A percentile compares a stretch with the other conserved stretches of the same genome.
These are phyloP conservation scores for Phytophthora sojae DNA, from an alignment of 352 stramenopile species.

Conservation along the genomic window DNA sequence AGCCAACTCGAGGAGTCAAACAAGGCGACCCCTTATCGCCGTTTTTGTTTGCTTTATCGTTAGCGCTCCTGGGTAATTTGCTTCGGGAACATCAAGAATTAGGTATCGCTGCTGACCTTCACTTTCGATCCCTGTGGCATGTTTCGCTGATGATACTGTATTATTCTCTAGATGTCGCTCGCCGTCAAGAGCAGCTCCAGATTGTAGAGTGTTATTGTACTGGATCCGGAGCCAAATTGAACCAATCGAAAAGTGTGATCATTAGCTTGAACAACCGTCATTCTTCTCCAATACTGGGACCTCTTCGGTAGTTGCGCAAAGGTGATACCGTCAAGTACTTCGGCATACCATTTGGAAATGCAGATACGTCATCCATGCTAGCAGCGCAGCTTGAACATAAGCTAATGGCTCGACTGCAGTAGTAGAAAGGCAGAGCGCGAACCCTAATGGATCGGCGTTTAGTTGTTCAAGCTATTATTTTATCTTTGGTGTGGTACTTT, in stretches of 20 bases:
- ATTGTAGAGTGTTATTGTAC: slow-evolving; percentile 5
- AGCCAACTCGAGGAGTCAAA: not conserved
- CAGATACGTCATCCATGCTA: not conserved
- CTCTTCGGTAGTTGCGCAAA: not conserved
- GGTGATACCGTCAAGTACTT: slow-evolving; percentile 1
- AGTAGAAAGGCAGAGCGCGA: not conserved
- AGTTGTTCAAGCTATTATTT: slow-evolving; percentile 1
- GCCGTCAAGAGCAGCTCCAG: not conserved
- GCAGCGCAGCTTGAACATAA: slow-evolving; percentile 1
- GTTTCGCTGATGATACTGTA: slow-evolving; percentile 1
- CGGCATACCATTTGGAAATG: slow-evolving; percentile 3
- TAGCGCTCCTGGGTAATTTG: not conserved
- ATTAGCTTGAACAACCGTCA: slow-evolving; percentile 2
- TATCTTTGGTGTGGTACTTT: not conserved
- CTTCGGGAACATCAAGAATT: not conserved
- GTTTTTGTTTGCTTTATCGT: not conserved
- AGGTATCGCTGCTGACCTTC: not conserved
- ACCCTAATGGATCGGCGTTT: not conserved
- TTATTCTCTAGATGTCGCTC: not conserved
- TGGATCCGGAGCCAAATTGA: slow-evolving; percentile 2
- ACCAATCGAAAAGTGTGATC: slow-evolving; percentile 1
- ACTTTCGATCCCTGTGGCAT: slow-evolving; percentile 1
- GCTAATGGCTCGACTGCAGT: not conserved
- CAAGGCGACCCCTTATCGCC: not conserved
- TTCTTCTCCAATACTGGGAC: not conserved